Percentiles rank a stretch among this genome's conserved stretches.
Conservation (phyloP, 2,329 filamentous ascomycete genomes). For the Graphilbum ipis-grandicollis region DNA sequence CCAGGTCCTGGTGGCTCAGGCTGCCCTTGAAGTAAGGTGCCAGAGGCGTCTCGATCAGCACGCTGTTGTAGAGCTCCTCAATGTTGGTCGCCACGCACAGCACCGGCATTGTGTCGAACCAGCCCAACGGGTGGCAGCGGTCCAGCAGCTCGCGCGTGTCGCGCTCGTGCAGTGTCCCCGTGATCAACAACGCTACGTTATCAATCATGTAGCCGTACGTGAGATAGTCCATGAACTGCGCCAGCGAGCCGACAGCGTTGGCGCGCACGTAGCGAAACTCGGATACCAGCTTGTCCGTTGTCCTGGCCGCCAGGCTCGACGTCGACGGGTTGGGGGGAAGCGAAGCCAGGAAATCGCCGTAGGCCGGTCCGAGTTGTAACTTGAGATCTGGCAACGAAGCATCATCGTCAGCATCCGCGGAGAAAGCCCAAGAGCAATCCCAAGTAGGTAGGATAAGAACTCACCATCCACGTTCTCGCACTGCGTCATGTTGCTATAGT, state of each 20-base stretch:
- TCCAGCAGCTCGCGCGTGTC: conserved; percentile 92
- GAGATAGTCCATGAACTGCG: conserved; percentile 93
- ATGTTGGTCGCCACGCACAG: conserved; percentile 97
- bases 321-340: conserved; percentile 95
- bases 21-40: conserved; percentile 96
- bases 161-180: conserved; percentile 89
- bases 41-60: conserved; percentile 88
- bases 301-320: conserved; percentile 82
- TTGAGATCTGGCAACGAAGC: conserved; percentile 68
- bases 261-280: conserved; percentile 95
- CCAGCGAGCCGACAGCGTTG: conserved; percentile 78
- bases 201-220: conserved; percentile 99
- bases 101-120: conserved; percentile 98
- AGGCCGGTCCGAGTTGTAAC: conserved; percentile 88
- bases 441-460: conserved; percentile 11
- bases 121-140: conserved; percentile 88
- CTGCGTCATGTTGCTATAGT: conserved; percentile 92
- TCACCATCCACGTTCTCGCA: conserved; percentile 93
- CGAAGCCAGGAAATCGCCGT: conserved; percentile 88
- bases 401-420: conserved; percentile 41
- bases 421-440: neutral
- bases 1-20: conserved; percentile 86
- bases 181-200: conserved; percentile 95
- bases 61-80: conserved; percentile 96
- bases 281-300: conserved; percentile 92